Evolutionary conservation across 768 basidiomycete genomes (phyloP).

Genomic region (Porphyrellus cyaneotinctus): DNA sequence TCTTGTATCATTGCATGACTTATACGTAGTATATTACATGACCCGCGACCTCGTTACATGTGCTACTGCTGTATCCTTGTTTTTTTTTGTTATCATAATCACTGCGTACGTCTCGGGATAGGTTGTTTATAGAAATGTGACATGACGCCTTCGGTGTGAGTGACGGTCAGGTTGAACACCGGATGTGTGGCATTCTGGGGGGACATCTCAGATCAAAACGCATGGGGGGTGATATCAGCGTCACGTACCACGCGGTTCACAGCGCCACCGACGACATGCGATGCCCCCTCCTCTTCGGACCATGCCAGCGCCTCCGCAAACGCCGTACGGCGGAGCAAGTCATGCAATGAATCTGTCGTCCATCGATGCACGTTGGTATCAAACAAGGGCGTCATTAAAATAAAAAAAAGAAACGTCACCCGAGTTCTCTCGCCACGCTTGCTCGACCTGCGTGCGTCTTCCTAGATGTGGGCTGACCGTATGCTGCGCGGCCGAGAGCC

Average conservation of each 20-base stretch:
- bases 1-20: conserved; percentile 32
- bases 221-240: background rate
- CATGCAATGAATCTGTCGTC: conserved; percentile 20
- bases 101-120: conserved; percentile 34
- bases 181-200: conserved; percentile 78
- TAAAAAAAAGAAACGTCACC: conserved; percentile 14
- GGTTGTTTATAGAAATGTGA: conserved; percentile 67
- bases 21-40: no score
- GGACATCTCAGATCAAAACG: background rate
- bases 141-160: conserved; percentile 65
- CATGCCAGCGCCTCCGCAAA: conserved; percentile 60
- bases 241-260: conserved; percentile 57
- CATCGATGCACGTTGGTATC: conserved; percentile 7
- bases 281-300: conserved; percentile 61
- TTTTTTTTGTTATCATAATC: conserved; percentile 1
- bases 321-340: conserved; percentile 38
- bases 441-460: conserved; percentile 32
- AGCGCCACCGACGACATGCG: conserved; percentile 53
- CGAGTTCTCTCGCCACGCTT: conserved; percentile 35
- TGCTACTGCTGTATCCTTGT: background rate
- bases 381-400: accelerated
- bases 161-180: conserved; percentile 68
- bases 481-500: conserved; percentile 87
- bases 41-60: no score
- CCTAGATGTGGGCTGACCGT: conserved; percentile 49